Conservation (phyloP, 495 filamentous ascomycete genomes). For the Pyronema omphalodes region DNA sequence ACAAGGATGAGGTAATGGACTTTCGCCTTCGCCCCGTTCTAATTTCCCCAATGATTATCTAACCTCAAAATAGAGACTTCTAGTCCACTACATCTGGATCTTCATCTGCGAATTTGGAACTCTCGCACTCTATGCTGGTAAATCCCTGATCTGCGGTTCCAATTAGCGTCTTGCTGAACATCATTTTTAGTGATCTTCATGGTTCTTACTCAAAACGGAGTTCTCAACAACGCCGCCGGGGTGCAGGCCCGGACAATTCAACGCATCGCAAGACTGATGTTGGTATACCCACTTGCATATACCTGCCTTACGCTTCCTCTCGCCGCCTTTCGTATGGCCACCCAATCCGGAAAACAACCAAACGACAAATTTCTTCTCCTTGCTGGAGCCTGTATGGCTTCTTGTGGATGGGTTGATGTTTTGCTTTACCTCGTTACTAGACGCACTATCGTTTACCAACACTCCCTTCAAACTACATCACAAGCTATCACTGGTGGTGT, state of each 20-base stretch:
- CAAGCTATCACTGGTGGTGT: background rate
- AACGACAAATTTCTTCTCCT: conserved; percentile 44
- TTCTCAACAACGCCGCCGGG: background rate
- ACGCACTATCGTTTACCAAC: conserved; percentile 30
- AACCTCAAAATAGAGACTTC: background rate
- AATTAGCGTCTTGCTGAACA: background rate
- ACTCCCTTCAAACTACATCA: background rate
- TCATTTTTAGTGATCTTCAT: background rate
- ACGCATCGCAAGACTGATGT: background rate
- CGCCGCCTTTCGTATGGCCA: conserved; percentile 3
- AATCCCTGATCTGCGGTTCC: background rate
- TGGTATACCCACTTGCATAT: conserved; percentile 2
- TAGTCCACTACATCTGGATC: conserved; percentile 5
- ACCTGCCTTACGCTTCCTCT: conserved; percentile 4
- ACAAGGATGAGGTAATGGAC: background rate
- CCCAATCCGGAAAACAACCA: conserved; percentile 24
- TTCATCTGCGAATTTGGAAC: conserved; percentile 5
- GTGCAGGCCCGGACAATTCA: conserved; percentile 2
- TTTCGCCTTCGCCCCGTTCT: background rate
- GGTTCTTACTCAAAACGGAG: background rate
- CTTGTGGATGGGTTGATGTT: conserved; percentile 57
- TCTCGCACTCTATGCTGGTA: conserved; percentile 2
- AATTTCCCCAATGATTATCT: background rate
- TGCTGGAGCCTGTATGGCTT: conserved; percentile 54
- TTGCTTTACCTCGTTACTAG: conserved; percentile 56